A percentile compares a stretch with the other conserved stretches of the same genome.
These are phyloP conservation scores for Debaryomyces hansenii DNA, from an alignment of 805 yeast genomes.

Conservation along the genomic window DNA sequence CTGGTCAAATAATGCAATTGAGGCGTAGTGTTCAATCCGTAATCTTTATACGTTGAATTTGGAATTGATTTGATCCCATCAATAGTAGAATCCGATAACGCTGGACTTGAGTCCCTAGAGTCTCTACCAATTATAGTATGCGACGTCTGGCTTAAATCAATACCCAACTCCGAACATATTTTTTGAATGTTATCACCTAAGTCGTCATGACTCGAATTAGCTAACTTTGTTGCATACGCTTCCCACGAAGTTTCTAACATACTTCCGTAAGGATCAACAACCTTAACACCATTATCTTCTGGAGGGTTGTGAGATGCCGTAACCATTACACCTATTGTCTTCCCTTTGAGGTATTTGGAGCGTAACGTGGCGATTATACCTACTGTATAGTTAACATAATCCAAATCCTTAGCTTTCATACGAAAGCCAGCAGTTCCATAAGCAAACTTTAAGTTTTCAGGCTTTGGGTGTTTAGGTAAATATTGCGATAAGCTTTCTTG, in stretches of 20 bases:
- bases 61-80: constrained; percentile 59
- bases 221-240: constrained; percentile 70
- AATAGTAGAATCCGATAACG: constrained; percentile 55
- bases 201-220: constrained; percentile 59
- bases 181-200: constrained; percentile 39
- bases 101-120: constrained; percentile 81
- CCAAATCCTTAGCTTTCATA: constrained; percentile 64
- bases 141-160: constrained; percentile 45
- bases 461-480: constrained; percentile 42
- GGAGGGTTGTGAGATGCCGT: constrained; percentile 97
- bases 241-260: constrained; percentile 91
- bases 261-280: constrained; percentile 91
- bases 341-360: constrained; percentile 66
- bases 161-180: constrained; percentile 41
- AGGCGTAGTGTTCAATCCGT: constrained; percentile 84
- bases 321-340: constrained; percentile 91
- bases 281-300: constrained; percentile 83
- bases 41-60: constrained; percentile 46
- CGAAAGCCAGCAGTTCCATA: constrained; percentile 99
- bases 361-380: constrained; percentile 82
- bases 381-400: constrained; percentile 79
- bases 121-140: constrained; percentile 76
- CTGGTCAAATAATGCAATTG: constrained; percentile 88
- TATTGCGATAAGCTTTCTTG: constrained; percentile 2
- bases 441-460: constrained; percentile 41